Percentiles rank a stretch among this genome's conserved stretches.
Conservation (phyloP, 2,329 filamentous ascomycete species). For the Botrytis pseudocinerea region DNA sequence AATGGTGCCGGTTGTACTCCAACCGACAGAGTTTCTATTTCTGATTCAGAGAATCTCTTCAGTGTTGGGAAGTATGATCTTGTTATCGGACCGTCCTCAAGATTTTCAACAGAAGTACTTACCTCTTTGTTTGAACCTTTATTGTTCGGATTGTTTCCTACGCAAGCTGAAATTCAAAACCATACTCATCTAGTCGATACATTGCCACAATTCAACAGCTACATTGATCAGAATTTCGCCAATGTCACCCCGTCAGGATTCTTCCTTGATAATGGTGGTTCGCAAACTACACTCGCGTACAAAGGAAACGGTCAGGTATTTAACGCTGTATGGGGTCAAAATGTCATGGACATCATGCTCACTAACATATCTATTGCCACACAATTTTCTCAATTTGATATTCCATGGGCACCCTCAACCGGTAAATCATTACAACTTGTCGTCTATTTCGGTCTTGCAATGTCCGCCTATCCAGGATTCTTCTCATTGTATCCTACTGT, state of each 20-base stretch:
- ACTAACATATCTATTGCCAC: constrained; percentile 69
- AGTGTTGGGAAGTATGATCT: constrained; percentile 34
- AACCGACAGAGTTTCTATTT: constrained; percentile 48
- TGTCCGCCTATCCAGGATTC: constrained; percentile 79
- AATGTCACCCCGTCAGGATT: constrained; percentile 77
- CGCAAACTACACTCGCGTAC: constrained; percentile 69
- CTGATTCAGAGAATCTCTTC: constrained; percentile 34
- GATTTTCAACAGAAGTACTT: constrained; percentile 41
- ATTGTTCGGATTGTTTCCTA: constrained; percentile 30
- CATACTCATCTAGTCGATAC: constrained; percentile 54
- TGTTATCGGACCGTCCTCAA: constrained; percentile 48
- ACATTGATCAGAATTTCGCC: constrained; percentile 61
- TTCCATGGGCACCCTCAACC: constrained; percentile 66
- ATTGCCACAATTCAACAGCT: constrained; percentile 66
- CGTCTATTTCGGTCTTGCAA: constrained; percentile 77
- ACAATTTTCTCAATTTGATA: constrained; percentile 73
- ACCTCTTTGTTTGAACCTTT: constrained; percentile 32
- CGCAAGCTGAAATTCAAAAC: constrained; percentile 26
- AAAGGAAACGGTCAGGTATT: constrained; percentile 60
- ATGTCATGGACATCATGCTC: constrained; percentile 65
- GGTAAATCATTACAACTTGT: constrained; percentile 77
- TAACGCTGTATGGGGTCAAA: constrained; percentile 62
- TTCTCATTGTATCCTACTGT: constrained; percentile 87
- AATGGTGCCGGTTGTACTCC: constrained; percentile 54
- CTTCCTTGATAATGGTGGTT: constrained; percentile 66